Base-by-base conservation (phyloP, 192 early-diverging fungal species). In the Entomortierella lignicola region DNA sequence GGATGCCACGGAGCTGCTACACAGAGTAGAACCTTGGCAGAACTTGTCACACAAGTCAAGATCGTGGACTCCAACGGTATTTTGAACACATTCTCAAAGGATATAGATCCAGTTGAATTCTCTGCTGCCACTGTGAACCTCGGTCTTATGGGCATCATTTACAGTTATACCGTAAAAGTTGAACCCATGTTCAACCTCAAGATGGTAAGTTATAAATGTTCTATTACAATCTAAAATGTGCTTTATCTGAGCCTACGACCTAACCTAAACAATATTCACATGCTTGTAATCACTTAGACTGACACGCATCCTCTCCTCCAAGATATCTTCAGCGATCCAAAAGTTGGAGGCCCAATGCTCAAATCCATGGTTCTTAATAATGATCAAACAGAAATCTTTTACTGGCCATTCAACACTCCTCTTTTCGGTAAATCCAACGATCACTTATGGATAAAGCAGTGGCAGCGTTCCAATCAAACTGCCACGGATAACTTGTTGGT, bases 121-220 rank as follows among this genome's bases (percentile, higher is more conserved):
- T 64, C 58, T 0, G 73, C 70, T n/a, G 66, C 75, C 21, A 27
- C 60, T 30, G 61, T 74, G 27, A 83, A 70, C 29, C 71, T 80
- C 29, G 82, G 82, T 30, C 60, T 84, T 1, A 54, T 84, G 0
- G 82, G 79, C 1, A 37, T 84, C 27, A 81, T 77, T 18, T 84
- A 72, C 55, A 84, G 41, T 6, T 55, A 81, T 32, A 72, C 80
- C 17, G 42, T 81, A 10, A 43, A 37, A 0, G 72, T 77, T 32
- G 69, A 77, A 44, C 83, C 83, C 30, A 81, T 84, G 80, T 81
- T 77, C 59, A 66, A 79, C 34, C 50, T 84, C 18, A 39, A 54
- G 23, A 84, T 82, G 83, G 81, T 75, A 68, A 39, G 15, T 20
- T 20, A 4, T n/a, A n/a, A n/a, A n/a, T n/a, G n/a, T n/a, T n/a